These are phyloP conservation scores for Scheffersomyces illinoinensis DNA, from an alignment of 1,139 yeast species.

Conservation along the genomic window DNA sequence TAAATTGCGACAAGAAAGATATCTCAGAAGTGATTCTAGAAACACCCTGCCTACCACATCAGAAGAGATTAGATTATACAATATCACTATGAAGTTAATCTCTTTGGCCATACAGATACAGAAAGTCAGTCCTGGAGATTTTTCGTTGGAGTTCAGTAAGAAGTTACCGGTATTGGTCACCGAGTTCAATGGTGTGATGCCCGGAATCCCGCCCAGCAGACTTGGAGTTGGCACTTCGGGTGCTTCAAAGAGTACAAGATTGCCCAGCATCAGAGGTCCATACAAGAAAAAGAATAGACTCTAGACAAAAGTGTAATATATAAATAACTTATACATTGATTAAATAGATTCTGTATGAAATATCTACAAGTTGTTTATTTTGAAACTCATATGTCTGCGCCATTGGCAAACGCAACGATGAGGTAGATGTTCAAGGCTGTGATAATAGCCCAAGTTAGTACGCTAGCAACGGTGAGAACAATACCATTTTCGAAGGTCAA, in stretches of 20 bases:
- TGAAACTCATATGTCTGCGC: slow-evolving; percentile 56
- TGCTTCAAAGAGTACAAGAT: slow-evolving; percentile 25
- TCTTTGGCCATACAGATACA: slow-evolving; percentile 30
- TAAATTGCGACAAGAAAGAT: slow-evolving; percentile 61
- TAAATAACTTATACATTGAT: neutral
- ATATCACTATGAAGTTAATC: slow-evolving; percentile 44
- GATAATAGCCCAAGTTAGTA: slow-evolving; percentile 70
- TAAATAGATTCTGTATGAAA: slow-evolving; percentile 6
- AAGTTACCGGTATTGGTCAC: slow-evolving; percentile 70
- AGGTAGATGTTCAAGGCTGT: slow-evolving; percentile 73
- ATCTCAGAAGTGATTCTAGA: slow-evolving; percentile 32
- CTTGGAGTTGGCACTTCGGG: slow-evolving; percentile 9
- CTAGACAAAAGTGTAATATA: slow-evolving; percentile 1
- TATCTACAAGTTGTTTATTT: slow-evolving; percentile 2
- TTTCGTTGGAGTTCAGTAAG: slow-evolving; percentile 39
- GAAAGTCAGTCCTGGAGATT: slow-evolving; percentile 25
- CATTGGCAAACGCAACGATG: slow-evolving; percentile 64
- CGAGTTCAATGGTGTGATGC: slow-evolving; percentile 78
- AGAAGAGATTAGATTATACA: slow-evolving; percentile 32
- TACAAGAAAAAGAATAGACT: slow-evolving; percentile 37
- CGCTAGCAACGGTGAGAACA: slow-evolving; percentile 53
- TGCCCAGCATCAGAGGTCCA: slow-evolving; percentile 45
- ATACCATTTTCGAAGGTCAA: slow-evolving; percentile 63
- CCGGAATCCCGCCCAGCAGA: slow-evolving; percentile 49
- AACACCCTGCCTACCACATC: slow-evolving; percentile 27